A percentile compares a stretch with the other conserved stretches of the same genome.
These are phyloP conservation scores for Lineolata rhizophorae DNA, from an alignment of 495 filamentous ascomycete genomes.

Conservation along the genomic window DNA sequence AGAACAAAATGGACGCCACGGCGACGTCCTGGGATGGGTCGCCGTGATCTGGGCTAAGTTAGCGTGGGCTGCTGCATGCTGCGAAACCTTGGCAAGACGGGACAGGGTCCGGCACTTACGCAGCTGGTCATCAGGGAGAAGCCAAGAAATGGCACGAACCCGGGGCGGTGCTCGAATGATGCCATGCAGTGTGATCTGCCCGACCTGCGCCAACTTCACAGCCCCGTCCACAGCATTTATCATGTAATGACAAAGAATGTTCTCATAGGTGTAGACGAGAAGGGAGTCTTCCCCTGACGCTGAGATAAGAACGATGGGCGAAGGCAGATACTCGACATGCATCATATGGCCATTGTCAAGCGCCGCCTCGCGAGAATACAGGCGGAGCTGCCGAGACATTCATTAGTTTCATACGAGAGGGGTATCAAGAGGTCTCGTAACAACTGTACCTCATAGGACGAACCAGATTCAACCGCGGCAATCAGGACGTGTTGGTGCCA, in stretches of 20 bases:
- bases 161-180: constrained; percentile 85
- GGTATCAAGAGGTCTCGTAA: not conserved
- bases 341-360: constrained; percentile 53
- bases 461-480: constrained; percentile 72
- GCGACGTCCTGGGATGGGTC: constrained; percentile 93
- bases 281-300: constrained; percentile 83
- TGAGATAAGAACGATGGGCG: constrained; percentile 69
- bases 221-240: constrained; percentile 42
- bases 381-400: constrained; percentile 34
- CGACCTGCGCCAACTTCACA: constrained; percentile 70
- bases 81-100: not conserved
- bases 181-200: constrained; percentile 90
- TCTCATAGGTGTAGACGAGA: constrained; percentile 91
- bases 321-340: constrained; percentile 52
- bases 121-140: constrained; percentile 77
- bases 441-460: constrained; percentile 47
- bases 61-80: constrained; percentile 6
- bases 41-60: constrained; percentile 36
- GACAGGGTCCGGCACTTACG: constrained; percentile 22
- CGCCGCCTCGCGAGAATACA: constrained; percentile 71
- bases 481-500: constrained; percentile 96
- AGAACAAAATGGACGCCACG: constrained; percentile 79
- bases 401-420: no score
- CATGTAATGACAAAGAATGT: constrained; percentile 85
- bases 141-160: constrained; percentile 88